These are phyloP conservation scores for Raddia guianensis DNA, from an alignment of 176 grass and related monocot species.

Conservation along the genomic window DNA sequence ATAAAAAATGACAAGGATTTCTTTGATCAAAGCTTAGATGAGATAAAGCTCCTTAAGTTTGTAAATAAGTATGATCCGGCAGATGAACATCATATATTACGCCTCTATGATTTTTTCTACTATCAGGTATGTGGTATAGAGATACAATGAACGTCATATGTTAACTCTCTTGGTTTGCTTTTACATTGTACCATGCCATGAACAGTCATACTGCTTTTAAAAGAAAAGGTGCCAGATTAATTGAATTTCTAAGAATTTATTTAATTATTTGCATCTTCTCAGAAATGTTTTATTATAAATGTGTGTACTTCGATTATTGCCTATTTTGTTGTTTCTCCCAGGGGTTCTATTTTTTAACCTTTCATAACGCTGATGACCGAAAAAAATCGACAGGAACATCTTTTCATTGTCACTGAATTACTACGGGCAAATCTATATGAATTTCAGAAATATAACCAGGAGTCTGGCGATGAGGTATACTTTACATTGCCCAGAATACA, in stretches of 20 bases:
- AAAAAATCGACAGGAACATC: constrained; percentile 74
- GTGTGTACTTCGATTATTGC: constrained; percentile 23
- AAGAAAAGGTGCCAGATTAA: background rate
- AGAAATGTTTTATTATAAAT: background rate
- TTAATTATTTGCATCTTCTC: background rate
- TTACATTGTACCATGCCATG: constrained; percentile 17
- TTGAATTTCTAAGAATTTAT: constrained; percentile 16
- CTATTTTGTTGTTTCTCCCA: constrained; percentile 28
- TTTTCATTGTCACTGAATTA: constrained; percentile 98
- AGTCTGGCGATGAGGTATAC: constrained; percentile 74
- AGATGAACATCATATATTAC: constrained; percentile 85
- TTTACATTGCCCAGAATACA: constrained; percentile 96
- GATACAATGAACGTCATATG: constrained; percentile 6
- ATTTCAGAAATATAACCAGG: constrained; percentile 97
- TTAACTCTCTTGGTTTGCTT: constrained; percentile 15
- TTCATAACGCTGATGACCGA: constrained; percentile 32
- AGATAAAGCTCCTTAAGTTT: constrained; percentile 99
- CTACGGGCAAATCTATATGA: constrained; percentile 91
- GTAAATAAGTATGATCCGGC: constrained; percentile 92
- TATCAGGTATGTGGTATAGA: constrained; percentile 60
- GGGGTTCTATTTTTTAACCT: constrained; percentile 26
- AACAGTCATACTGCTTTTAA: constrained; percentile 12
- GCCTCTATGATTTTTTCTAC: constrained; percentile 95
- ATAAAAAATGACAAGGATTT: constrained; percentile 98
- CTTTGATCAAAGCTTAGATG: constrained; percentile 98